phyloP scores from a whole-genome alignment of 225 moss, liverwort and hornwort genomes.

The Marchantia polymorpha region DNA sequence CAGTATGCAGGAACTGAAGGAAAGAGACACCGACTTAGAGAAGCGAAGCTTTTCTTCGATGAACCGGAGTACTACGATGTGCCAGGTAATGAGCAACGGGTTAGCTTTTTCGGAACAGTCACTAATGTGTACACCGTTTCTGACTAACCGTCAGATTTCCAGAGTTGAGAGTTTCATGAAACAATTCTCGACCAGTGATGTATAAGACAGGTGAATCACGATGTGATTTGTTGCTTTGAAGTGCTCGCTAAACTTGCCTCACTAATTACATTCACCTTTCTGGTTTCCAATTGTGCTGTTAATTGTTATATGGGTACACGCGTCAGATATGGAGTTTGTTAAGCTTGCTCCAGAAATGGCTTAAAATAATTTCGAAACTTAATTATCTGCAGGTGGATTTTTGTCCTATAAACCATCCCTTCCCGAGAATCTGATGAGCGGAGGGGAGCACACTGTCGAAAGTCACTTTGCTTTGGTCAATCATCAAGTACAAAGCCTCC shows the following conservation, averaged over 20 bases:
- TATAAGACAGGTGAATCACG: neutral
- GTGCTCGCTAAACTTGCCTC: neutral
- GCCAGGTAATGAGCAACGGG: constrained; percentile 44
- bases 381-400: constrained; percentile 64
- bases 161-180: neutral
- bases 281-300: neutral
- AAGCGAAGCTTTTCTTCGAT: constrained; percentile 72
- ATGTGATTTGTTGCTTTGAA: neutral
- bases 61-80: constrained; percentile 71
- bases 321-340: neutral
- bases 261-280: neutral
- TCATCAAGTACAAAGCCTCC: constrained; percentile 57
- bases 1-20: constrained; percentile 92
- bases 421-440: constrained; percentile 59
- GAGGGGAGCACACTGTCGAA: constrained; percentile 67
- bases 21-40: constrained; percentile 86
- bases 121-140: neutral
- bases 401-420: constrained; percentile 65
- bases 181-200: neutral
- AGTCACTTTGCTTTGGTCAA: constrained; percentile 91
- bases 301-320: neutral
- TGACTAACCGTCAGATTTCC: neutral
- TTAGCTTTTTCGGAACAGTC: neutral
- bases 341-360: neutral
- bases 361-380: neutral